These are phyloP conservation scores for Hymenoscyphus infarciens DNA, from an alignment of 2,329 filamentous ascomycete genomes.

Conservation along the genomic window DNA sequence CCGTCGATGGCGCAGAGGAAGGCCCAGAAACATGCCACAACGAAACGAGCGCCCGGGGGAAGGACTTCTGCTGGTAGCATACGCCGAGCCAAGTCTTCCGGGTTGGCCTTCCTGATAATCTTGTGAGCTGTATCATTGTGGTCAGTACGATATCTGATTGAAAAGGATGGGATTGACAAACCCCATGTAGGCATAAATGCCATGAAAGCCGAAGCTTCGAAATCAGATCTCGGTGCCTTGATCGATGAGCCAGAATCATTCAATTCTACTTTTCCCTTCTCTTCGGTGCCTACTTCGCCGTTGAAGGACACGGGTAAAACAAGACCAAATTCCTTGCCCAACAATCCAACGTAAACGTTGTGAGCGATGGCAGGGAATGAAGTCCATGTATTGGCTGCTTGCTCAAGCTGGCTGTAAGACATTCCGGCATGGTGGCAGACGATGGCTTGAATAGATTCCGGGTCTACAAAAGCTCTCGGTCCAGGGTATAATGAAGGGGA, in stretches of 20 bases:
- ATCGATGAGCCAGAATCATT: neutral
- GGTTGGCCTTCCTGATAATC: slow-evolving; percentile 10
- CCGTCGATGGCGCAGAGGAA: slow-evolving; percentile 11
- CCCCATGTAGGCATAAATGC: slow-evolving; percentile 11
- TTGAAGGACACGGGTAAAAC: slow-evolving; percentile 4
- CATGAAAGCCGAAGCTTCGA: slow-evolving; percentile 13
- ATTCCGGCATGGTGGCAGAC: slow-evolving; percentile 10
- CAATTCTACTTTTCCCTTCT: neutral
- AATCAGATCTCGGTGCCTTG: slow-evolving; percentile 1
- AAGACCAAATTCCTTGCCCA: slow-evolving; percentile 3
- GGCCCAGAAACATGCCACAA: slow-evolving; percentile 10
- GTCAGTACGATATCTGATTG: neutral
- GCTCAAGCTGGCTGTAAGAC: neutral
- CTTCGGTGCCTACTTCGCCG: neutral
- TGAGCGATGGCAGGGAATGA: neutral
- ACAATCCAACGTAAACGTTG: slow-evolving; percentile 4
- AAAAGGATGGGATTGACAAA: neutral
- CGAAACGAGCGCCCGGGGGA: slow-evolving; percentile 8
- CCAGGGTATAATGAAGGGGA: slow-evolving; percentile 6
- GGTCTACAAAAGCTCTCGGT: neutral
- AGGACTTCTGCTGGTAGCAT: slow-evolving; percentile 3
- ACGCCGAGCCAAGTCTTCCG: slow-evolving; percentile 8
- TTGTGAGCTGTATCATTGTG: neutral
- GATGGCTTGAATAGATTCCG: slow-evolving; percentile 6
- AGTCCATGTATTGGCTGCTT: slow-evolving; percentile 7